phyloP scores from a whole-genome alignment of 345 rosid species.

The Eucalyptus curtisii region DNA sequence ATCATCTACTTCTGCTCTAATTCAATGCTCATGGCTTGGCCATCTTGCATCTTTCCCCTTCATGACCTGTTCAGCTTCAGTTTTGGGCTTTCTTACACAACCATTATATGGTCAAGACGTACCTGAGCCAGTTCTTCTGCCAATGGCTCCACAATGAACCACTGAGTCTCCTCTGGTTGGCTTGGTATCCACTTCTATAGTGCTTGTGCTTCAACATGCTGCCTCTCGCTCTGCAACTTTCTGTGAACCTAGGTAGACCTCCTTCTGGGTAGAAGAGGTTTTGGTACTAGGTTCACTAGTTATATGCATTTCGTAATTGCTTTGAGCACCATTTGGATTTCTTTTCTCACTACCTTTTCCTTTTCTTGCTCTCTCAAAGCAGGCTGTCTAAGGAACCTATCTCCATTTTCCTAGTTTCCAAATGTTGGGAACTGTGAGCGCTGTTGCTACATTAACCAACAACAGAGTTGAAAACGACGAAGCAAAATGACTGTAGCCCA shows the following conservation, averaged over 20 bases:
- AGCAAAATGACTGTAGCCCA: no score
- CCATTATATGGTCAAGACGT: background rate
- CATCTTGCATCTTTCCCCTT: background rate
- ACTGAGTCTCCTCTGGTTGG: background rate
- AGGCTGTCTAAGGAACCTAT: constrained; percentile 8
- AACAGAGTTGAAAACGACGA: background rate
- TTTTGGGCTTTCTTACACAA: background rate
- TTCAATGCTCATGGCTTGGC: background rate
- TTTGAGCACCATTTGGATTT: background rate
- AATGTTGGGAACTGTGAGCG: constrained; percentile 6
- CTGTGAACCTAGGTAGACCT: background rate
- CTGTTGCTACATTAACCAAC: constrained; percentile 1
- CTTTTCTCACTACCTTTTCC: background rate
- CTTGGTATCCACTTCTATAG: background rate
- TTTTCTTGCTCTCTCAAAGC: constrained; percentile 11
- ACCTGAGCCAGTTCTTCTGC: background rate
- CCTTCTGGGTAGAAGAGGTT: background rate
- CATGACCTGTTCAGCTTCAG: background rate
- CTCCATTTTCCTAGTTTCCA: constrained; percentile 15
- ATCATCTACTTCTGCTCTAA: background rate
- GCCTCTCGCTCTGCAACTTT: background rate
- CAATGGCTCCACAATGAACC: background rate
- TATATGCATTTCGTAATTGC: background rate
- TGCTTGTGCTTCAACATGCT: background rate
- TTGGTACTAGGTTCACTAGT: background rate